A percentile compares a stretch with the other conserved stretches of the same genome.
Conservation (phyloP, 257 asterid genomes). For the Haberlea rhodopensis region DNA sequence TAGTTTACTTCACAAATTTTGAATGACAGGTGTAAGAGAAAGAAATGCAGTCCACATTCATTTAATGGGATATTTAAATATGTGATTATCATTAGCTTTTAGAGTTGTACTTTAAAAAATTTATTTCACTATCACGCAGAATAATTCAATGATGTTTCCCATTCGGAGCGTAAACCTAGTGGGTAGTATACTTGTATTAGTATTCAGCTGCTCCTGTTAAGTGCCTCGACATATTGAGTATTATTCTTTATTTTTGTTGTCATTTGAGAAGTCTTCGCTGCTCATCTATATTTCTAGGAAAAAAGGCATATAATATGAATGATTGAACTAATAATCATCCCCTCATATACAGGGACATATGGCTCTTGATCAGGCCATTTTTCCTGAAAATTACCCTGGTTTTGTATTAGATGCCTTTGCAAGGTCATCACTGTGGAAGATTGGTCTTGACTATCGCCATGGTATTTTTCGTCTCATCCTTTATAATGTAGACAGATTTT, state of each 20-base stretch:
- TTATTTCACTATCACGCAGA: neutral
- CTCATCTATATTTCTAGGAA: constrained; percentile 6
- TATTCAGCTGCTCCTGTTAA: constrained; percentile 9
- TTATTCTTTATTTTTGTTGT: constrained; percentile 16
- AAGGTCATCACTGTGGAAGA: constrained; percentile 90
- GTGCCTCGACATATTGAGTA: constrained; percentile 7
- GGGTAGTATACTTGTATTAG: neutral
- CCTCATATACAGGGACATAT: constrained; percentile 78
- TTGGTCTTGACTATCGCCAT: constrained; percentile 98
- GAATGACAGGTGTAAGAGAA: neutral
- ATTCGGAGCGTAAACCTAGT: constrained; percentile 2
- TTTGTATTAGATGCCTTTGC: constrained; percentile 95
- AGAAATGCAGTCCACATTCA: neutral
- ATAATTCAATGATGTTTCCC: neutral
- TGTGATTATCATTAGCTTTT: neutral
- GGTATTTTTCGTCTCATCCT: constrained; percentile 44
- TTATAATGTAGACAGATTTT: constrained; percentile 12
- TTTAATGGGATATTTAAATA: constrained; percentile 2
- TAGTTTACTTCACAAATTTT: neutral
- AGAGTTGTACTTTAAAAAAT: neutral
- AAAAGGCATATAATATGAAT: constrained; percentile 8
- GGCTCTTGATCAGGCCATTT: constrained; percentile 90
- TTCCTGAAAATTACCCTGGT: constrained; percentile 96
- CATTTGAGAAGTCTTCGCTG: constrained; percentile 16
- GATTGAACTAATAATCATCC: constrained; percentile 15